Base-by-base conservation (phyloP, 2,329 filamentous ascomycete species). In the Ophiostoma perfectum region DNA sequence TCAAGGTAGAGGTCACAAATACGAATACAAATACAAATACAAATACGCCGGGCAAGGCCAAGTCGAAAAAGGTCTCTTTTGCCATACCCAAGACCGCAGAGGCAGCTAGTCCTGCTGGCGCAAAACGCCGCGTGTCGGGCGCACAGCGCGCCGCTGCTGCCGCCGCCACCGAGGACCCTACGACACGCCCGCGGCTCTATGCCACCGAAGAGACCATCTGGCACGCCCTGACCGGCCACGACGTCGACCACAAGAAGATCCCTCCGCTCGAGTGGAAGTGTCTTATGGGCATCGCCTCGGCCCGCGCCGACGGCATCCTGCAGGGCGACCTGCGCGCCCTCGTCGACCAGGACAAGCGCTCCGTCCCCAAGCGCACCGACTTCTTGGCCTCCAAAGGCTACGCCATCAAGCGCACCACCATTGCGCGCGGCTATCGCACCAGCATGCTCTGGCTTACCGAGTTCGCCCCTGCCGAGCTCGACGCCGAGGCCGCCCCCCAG, bases 321-420 rank as follows among this genome's bases (percentile, higher is more conserved):
- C 86, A 89, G 75, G 84, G 84, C 55, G 85, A 88, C 69, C 78
- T 88, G 38, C 83, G 84, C 16, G 81, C 82, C 27, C 77, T 86
- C 0, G 84, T 85, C 12, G 81, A 82, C 36, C 86, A 88, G 74
- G 86, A 88, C 75, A 88, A 88, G 74, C 82, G 86, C 66, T 88
- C 86, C 1, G 81, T 88, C 1, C 86, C 86, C 2, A 86, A 84
- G 69, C 80, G 86, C 45, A 89, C 86, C 0, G 85, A 88, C 71
- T 80, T 81, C 3, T 78, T 89, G 1, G 81, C 84, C 4, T 80
- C 81, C 71, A 88, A 88, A 73, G 86, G 86, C 16, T 88, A 88
- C 71, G 84, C 87, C 64, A 82, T 82, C 66, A 89, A 89, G 75
- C 81, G 86, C 55, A 84, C 85, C 4, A 83, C 85, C 1, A 81